Evolutionary conservation across 1,284 basidiomycete genomes (phyloP).

Genomic region (Pseudozyma sp.): DNA sequence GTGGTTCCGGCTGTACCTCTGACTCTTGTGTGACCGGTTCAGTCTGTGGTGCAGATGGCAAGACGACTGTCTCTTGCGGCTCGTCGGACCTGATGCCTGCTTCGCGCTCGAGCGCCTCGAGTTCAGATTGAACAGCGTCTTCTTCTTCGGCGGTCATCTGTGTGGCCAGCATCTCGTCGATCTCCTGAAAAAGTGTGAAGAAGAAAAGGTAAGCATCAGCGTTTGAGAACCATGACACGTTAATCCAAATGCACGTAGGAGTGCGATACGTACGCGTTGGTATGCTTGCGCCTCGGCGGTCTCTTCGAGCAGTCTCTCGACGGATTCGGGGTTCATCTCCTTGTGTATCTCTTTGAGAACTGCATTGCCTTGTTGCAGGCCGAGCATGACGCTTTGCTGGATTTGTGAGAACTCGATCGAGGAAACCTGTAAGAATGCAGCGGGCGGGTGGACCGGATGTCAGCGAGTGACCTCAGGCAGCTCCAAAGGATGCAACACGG

Average conservation of each 20-base stretch:
- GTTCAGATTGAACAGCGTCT: conserved; percentile 86
- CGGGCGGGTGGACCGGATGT: neutral
- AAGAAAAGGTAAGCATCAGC: neutral
- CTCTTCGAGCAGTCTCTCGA: conserved; percentile 92
- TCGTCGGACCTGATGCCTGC: conserved; percentile 25
- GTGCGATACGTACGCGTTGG: conserved; percentile 75
- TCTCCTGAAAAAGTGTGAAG: conserved; percentile 75
- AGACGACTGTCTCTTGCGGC: conserved; percentile 14
- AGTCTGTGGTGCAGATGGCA: conserved; percentile 41
- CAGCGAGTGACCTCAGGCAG: neutral
- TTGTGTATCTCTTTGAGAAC: conserved; percentile 92
- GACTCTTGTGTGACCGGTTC: conserved; percentile 30
- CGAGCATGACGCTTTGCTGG: conserved; percentile 90
- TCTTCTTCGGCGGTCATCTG: conserved; percentile 89
- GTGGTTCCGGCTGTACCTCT: conserved; percentile 16
- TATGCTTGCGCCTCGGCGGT: conserved; percentile 92
- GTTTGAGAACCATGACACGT: neutral
- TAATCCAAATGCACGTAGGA: neutral
- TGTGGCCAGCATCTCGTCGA: conserved; percentile 85
- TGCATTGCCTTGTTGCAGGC: conserved; percentile 89
- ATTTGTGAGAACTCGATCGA: conserved; percentile 96
- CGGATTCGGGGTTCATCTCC: conserved; percentile 89
- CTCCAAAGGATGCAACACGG: neutral
- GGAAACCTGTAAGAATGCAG: conserved; percentile 74
- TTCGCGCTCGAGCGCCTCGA: conserved; percentile 54